phyloP scores from a whole-genome alignment of 306 rosid genomes.

The Rosa chinensis region DNA sequence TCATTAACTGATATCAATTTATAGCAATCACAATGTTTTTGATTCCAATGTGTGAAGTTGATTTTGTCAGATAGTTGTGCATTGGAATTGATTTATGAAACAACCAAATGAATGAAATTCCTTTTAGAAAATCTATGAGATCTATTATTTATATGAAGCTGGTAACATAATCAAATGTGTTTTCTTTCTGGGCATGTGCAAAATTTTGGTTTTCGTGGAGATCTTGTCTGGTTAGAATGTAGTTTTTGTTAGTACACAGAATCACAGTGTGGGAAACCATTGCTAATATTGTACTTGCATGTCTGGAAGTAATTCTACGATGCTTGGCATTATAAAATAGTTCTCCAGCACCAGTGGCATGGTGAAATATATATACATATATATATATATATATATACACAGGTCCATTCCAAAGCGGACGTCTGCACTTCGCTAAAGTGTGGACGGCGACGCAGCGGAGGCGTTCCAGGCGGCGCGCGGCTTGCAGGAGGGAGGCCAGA shows the following conservation, averaged over 20 bases:
- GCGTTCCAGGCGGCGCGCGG: too few species aligned
- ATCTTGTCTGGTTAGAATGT: not conserved
- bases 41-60: not conserved
- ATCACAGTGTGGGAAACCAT: too few species aligned
- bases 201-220: not conserved
- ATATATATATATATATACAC: too few species aligned
- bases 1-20: not conserved
- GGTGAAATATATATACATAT: too few species aligned
- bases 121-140: not conserved
- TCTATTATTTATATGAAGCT: not conserved
- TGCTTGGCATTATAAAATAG: too few species aligned
- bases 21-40: not conserved
- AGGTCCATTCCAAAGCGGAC: too few species aligned
- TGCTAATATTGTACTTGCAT: too few species aligned
- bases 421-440: too few species aligned
- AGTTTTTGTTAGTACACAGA: not conserved
- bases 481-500: too few species aligned
- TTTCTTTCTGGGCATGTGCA: not conserved
- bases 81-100: not conserved
- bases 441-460: too few species aligned
- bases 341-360: too few species aligned
- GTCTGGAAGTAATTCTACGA: too few species aligned
- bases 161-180: not conserved
- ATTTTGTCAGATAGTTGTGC: not conserved
- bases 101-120: not conserved